Percentiles rank a stretch among this genome's conserved stretches.
These are phyloP conservation scores for Corymbia maculata DNA, from an alignment of 345 rosid genomes.

Conservation along the genomic window DNA sequence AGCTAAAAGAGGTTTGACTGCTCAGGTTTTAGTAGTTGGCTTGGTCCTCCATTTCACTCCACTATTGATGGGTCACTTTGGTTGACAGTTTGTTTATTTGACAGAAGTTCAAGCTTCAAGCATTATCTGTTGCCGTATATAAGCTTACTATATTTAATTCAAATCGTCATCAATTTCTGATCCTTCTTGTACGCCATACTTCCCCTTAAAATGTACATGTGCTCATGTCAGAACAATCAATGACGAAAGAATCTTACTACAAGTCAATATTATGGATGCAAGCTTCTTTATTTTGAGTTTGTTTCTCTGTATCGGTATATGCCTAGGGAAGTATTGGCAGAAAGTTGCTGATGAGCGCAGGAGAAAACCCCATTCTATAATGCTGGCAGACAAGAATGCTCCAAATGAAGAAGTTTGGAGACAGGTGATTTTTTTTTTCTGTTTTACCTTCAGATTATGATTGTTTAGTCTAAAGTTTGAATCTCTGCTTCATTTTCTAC, in stretches of 20 bases:
- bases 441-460: neutral
- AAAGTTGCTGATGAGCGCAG: conserved; percentile 66
- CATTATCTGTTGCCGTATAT: neutral
- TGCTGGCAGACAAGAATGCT: conserved; percentile 98
- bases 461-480: neutral
- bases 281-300: neutral
- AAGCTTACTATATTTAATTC: neutral
- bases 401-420: conserved; percentile 99
- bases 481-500: neutral
- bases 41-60: neutral
- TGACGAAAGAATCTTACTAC: neutral
- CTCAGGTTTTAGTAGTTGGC: neutral
- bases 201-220: neutral
- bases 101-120: neutral
- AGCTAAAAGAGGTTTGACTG: neutral
- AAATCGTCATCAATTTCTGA: neutral
- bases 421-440: conserved; percentile 40
- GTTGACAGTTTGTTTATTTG: neutral
- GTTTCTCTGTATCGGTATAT: conserved; percentile 1
- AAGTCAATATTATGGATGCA: neutral
- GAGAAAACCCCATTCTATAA: conserved; percentile 73
- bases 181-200: neutral
- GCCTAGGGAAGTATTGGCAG: conserved; percentile 79
- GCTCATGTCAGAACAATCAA: neutral
- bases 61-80: neutral